Evolutionary conservation across 352 stramenopile species (phyloP), one percentile per base, ranked within the genome.

Genomic region (Pythium sp.): DNA sequence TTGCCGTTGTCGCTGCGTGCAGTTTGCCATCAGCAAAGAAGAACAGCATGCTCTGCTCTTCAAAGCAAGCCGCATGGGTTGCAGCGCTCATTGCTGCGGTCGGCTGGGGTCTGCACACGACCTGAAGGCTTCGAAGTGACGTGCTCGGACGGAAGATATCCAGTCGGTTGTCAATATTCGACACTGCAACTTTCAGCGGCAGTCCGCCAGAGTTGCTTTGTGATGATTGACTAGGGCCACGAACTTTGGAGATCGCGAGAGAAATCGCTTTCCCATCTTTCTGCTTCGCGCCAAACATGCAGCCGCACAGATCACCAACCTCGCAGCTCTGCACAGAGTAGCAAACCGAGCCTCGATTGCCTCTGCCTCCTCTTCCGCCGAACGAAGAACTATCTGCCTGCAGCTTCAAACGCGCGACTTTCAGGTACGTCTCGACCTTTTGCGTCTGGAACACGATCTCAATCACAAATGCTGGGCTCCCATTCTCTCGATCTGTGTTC

Each of bases 261-360:
- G 72, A 79, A 20, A 67, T 47, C 41, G 62, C 68, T 36, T 54
- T 49, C 12, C 72, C 58, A 14, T 63, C 32, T 68, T 36, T 65
- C 55, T 72, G 61, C 34, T 74, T 72, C 3, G 75, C 71, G 47
- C 70, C 78, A 76, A 92, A 79, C 55, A 92, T 70, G 30, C 76
- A 80, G n/a, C 62, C 71, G 46, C 72, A 88, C 41, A 82, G 58
- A 65, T 79, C 71, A 26, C 68, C 68, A 41, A 90, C 66, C 56
- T 92, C 80, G 68, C 77, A 90, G 53, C 75, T 83, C 67, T 87
- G 77, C 32, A 92, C 79, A 0, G 68, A 78, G 72, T 86, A 92
- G 1, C 64, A 77, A 1, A 70, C 43, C 53, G 49, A 69, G 11
- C 64, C 74, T 66, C 58, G 76, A 36, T 60, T 59, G n/a, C 36